Conservation (phyloP, 2,329 filamentous ascomycete species). For the Lasiodiplodia gonubiensis region DNA sequence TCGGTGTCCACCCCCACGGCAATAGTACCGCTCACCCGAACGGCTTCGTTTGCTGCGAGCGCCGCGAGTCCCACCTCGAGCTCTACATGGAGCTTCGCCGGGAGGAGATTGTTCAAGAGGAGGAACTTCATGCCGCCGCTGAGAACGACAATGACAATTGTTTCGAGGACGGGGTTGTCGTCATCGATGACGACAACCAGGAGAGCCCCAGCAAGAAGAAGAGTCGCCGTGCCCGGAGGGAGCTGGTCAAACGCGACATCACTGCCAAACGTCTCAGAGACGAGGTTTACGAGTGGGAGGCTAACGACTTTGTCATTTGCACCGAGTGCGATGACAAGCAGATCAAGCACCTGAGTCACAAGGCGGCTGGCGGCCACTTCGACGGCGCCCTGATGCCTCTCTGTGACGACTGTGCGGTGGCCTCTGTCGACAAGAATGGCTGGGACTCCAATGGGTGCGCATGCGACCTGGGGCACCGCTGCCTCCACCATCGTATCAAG, state of each 20-base stretch:
- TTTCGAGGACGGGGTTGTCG: too few species aligned
- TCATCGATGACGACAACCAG: too few species aligned
- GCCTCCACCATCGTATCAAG: background rate
- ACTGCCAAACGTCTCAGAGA: background rate
- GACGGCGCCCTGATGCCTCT: background rate
- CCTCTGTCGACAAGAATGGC: background rate
- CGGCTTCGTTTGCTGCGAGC: background rate
- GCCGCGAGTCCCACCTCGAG: background rate
- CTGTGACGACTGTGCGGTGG: background rate
- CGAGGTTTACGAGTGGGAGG: background rate
- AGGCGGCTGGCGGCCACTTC: background rate
- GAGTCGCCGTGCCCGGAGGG: background rate
- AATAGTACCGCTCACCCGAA: background rate
- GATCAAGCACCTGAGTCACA: background rate
- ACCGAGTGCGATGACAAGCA: background rate
- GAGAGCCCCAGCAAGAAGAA: background rate
- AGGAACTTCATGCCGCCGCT: background rate
- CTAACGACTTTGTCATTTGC: constrained; percentile 1
- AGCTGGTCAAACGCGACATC: background rate
- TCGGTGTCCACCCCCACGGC: background rate
- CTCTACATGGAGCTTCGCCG: background rate
- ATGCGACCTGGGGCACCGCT: constrained; percentile 1
- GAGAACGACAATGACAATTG: background rate
- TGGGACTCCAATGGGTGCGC: background rate
- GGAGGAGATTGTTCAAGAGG: background rate